Evolutionary conservation across 2,329 filamentous ascomycete genomes (phyloP).

Genomic region (Cladosporium sp.): DNA sequence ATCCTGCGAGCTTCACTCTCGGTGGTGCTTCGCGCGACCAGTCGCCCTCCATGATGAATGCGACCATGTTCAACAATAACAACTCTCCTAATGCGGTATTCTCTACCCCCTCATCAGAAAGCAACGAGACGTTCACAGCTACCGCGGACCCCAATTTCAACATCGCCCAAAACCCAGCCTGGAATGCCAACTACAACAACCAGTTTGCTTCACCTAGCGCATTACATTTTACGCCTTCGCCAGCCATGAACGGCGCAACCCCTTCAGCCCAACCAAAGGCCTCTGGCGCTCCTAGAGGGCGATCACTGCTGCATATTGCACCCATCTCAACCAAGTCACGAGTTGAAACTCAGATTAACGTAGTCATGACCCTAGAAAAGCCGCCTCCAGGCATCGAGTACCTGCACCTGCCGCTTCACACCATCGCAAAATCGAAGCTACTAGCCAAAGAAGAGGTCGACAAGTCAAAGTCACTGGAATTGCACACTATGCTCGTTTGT

Average conservation of each 20-base stretch:
- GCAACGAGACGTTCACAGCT: conserved; percentile 28
- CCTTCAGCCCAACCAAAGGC: conserved; percentile 16
- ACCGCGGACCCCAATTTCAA: conserved; percentile 25
- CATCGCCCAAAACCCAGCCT: conserved; percentile 26
- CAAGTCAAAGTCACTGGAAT: conserved; percentile 69
- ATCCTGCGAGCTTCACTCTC: conserved; percentile 30
- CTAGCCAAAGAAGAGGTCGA: conserved; percentile 68
- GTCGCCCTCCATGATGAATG: conserved; percentile 24
- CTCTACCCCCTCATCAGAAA: conserved; percentile 34
- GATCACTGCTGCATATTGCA: conserved; percentile 32
- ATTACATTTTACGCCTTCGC: conserved; percentile 32
- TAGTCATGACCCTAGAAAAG: conserved; percentile 72
- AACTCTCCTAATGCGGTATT: conserved; percentile 32
- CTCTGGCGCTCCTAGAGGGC: conserved; percentile 16
- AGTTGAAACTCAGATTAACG: conserved; percentile 93
- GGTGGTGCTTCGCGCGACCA: conserved; percentile 26
- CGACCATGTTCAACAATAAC: conserved; percentile 28
- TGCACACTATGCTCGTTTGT: conserved; percentile 79
- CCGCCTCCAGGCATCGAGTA: conserved; percentile 71
- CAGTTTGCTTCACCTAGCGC: conserved; percentile 30
- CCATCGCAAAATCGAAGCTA: conserved; percentile 90
- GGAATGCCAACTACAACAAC: conserved; percentile 23
- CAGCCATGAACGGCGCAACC: conserved; percentile 27
- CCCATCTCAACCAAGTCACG: conserved; percentile 63
- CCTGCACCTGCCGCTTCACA: conserved; percentile 81